Evolutionary conservation across 352 stramenopile species (phyloP).

Genomic region (Blastocystis sp.): DNA sequence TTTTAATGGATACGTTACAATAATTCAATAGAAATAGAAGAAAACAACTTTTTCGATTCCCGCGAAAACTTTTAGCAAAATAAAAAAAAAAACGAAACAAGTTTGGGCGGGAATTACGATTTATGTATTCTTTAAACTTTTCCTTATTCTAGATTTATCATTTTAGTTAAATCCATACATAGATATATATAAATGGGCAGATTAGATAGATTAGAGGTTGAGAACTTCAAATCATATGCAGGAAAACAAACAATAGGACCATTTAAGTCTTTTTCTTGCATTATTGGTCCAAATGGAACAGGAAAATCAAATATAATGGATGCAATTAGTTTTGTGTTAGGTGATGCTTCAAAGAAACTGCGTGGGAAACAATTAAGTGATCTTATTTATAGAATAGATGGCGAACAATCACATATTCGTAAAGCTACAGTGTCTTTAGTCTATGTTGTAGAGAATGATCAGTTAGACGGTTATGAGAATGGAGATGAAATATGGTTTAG

Average conservation of each 20-base stretch:
- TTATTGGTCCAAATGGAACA: slow-evolving; percentile 87
- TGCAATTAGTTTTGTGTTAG: slow-evolving; percentile 88
- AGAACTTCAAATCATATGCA: slow-evolving; percentile 98
- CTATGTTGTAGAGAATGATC: slow-evolving; percentile 49
- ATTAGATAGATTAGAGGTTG: slow-evolving; percentile 75
- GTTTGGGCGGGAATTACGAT: no score
- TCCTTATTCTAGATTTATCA: no score
- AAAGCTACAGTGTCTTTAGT: slow-evolving; percentile 71
- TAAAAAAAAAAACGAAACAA: no score
- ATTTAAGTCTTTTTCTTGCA: slow-evolving; percentile 85
- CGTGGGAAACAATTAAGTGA: slow-evolving; percentile 80
- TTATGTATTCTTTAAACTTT: no score
- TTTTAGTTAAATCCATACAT: no score
- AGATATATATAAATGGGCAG: slow-evolving; percentile 62
- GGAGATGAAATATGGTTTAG: slow-evolving; percentile 67
- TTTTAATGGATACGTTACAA: no score
- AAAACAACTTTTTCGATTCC: no score
- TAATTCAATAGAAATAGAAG: no score
- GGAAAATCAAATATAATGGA: slow-evolving; percentile 75
- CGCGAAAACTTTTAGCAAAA: no score
- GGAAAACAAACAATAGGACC: slow-evolving; percentile 73
- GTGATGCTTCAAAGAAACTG: slow-evolving; percentile 78
- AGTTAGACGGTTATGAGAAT: slow-evolving; percentile 40
- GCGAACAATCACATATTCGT: slow-evolving; percentile 42
- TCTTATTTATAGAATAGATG: slow-evolving; percentile 69